Base-by-base conservation (phyloP, 2,329 filamentous ascomycete genomes). In the Ophiostoma montium region DNA sequence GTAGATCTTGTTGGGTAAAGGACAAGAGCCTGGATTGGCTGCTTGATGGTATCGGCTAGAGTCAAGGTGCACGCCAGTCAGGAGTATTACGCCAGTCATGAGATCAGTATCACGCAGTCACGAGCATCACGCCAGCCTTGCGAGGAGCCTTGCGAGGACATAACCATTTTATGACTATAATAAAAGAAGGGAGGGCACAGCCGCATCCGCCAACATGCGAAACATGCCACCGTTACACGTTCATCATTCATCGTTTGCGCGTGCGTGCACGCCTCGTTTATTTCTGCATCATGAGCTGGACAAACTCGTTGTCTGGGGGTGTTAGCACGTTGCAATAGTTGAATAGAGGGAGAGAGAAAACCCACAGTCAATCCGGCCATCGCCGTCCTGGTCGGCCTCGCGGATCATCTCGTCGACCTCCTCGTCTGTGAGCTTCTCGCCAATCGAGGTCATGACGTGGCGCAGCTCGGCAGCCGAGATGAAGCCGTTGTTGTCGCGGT, bases 251-350 rank as follows among this genome's bases (percentile, higher is more conserved):
- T 47, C 49, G 35, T 47, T n/a, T 23, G 39, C 30, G 39, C 36
- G 46, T 30, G 32, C n/a, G 23, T 18, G 12, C 23, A 27, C 33
- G 31, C 31, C 46, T 21, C 33, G 46, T 48, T 74, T 86, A 90
- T 75, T 90, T 90, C 76, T 92, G 86, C 86, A 92, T 90, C 86
- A 92, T 92, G 64, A 92, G 81, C 71, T 92, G 86, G 60, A 92
- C 86, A 63, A 92, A 92, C 69, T 92, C 86, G 73, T 90, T 90
- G 71, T 90, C 85, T 90, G 59, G 15, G 11, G 11, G 30, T 5
- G 32, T n/a, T n/a, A 42, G 18, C 8, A 27, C n/a, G n/a, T n/a
- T 2, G 5, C 39, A 30, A 11, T 10, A 30, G 23, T 18, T n/a
- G 21, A 23, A 23, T 15, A 3, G 19, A n/a, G 39, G 6, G 7